Evolutionary conservation across 2,329 filamentous ascomycete genomes (phyloP).

Genomic region (Pseudocercospora cruenta): DNA sequence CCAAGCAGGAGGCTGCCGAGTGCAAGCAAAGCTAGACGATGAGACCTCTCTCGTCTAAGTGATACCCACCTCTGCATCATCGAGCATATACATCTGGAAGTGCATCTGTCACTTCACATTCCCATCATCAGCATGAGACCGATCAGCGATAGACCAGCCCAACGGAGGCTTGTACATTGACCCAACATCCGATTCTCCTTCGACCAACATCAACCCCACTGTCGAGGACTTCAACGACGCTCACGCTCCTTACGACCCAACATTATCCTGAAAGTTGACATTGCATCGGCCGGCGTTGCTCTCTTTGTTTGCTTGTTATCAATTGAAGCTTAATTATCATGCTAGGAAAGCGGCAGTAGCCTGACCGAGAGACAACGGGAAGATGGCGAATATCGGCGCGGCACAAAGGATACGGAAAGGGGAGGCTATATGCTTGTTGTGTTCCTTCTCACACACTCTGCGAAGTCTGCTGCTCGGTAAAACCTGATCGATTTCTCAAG

Average conservation of each 20-base stretch:
- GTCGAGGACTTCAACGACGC: constrained; percentile 7
- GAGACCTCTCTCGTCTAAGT: neutral
- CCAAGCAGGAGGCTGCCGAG: constrained; percentile 91
- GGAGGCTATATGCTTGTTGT: constrained; percentile 13
- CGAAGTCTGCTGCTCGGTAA: neutral
- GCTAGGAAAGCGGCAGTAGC: constrained; percentile 9
- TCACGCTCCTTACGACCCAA: constrained; percentile 19
- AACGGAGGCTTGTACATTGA: constrained; percentile 20
- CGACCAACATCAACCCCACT: neutral
- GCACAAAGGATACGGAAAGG: neutral
- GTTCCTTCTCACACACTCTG: neutral
- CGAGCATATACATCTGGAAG: constrained; percentile 14
- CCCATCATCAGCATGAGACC: constrained; percentile 14
- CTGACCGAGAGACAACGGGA: constrained; percentile 6
- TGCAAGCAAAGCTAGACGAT: constrained; percentile 82
- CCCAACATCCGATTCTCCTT: constrained; percentile 5
- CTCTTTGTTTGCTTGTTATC: neutral
- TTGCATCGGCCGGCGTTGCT: constrained; percentile 16
- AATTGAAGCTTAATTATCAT: constrained; percentile 4
- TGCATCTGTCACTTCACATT: neutral
- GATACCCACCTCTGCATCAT: neutral
- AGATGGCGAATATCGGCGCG: constrained; percentile 10
- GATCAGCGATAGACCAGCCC: constrained; percentile 18
- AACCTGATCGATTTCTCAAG: neutral
- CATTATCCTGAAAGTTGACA: constrained; percentile 1